Base-by-base conservation (phyloP, 2,329 filamentous ascomycete species). In the Colletotrichum liaoningense region DNA sequence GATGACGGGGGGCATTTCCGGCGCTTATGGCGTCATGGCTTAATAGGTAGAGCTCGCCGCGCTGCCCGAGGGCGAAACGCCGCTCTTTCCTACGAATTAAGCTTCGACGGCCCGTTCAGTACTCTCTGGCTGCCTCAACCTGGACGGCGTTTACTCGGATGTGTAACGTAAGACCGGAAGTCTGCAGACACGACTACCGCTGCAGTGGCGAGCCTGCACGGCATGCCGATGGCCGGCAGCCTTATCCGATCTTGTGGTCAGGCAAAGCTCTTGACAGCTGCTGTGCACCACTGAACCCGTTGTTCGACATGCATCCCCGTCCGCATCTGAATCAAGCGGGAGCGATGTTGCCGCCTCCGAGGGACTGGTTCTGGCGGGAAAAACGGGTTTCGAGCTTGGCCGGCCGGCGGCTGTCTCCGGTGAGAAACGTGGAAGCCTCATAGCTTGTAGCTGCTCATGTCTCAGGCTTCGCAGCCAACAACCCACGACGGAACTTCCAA, bases 1-100 rank as follows among this genome's bases (percentile, higher is more conserved):
- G 26, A 58, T n/a, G 30, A 38, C 24, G 30, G 30, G 66, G 22
- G 71, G 30, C 11, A 22, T 22, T 66, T 55, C 54, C 46, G 46
- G 71, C 71, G 67, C 60, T 71, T 73, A 73, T 71, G 49, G 71
- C 71, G 71, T 73, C 67, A 71, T 71, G 62, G 30, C 56, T 7
- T 38, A 22, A 42, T 62, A 28, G 5, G 5, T 28, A 24, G 54
- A 69, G 26, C 24, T 24, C 70, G 59, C 54, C 66, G 66, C 30
- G 54, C 26, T 54, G 35, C 49, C 42, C 42, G 42, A 49, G 49
- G 60, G 33, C 28, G 63, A 5, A 16, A 19, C 28, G 46, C 46
- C 63, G 26, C 24, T 57, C 58, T 49, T 24, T 42, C 38, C 30
- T 26, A 49, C 9, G 60, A 35, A 28, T 65, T 59, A 65, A 70